Base-by-base conservation (phyloP, 2,329 filamentous ascomycete species). In the Aquanectria penicillioides region DNA sequence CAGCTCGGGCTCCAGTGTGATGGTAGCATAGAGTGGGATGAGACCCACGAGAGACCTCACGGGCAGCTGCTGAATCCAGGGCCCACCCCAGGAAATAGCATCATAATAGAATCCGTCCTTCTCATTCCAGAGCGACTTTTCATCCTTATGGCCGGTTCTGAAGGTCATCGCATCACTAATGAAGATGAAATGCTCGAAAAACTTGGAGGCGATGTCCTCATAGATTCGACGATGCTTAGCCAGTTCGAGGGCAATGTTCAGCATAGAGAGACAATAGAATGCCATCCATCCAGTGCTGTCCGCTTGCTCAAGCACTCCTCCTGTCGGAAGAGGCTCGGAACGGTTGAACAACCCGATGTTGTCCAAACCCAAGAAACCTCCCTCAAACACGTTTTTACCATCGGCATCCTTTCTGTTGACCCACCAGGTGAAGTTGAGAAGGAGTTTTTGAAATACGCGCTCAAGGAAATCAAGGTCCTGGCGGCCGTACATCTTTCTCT, bases 211-310 rank as follows among this genome's bases (percentile, higher is more conserved):
- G 80, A 98, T 91, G 72, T 98, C 94, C 80, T 98, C 94, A 75
- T 98, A 98, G 56, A 90, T 97, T 34, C 94, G 89, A 40, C 95
- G 89, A 75, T 97, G 93, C 80, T 98, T 98, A 58, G 94, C 94
- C 66, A 98, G 84, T 78, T 98, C 95, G 11, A 98, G 85, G 12
- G 94, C 89, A 71, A 98, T 98, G 78, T 98, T 98, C 71, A 98
- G 84, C 94, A 98, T 98, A 79, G 89, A 93, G 62, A 98, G 80
- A 71, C 91, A 97, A 81, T 97, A 98, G 76, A 98, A 98, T 9
- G 92, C 94, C 94, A 98, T 98, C 94, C 94, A 98, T 26, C 94
- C 94, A 9, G 94, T 98, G 74, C 93, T 97, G 81, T 98, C 94
- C 15, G 95, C 95, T 79, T 98, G 94, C 77, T 98, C 94, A 8